Base-by-base conservation (phyloP, 805 yeast species). In the Cyberlindnera veronae region DNA sequence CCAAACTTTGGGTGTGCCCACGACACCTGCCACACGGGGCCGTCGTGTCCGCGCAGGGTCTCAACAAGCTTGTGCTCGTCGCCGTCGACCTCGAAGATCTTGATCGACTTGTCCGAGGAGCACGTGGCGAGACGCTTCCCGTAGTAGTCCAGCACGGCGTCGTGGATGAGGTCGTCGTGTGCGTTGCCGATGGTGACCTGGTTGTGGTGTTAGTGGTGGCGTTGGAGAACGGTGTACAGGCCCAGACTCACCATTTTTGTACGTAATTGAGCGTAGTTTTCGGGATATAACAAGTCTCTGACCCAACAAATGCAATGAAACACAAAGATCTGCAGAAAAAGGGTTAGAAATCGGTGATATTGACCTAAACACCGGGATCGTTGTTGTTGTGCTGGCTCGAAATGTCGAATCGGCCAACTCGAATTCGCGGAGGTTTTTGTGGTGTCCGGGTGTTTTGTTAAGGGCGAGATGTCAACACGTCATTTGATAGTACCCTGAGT, bases 1-100 rank as follows among this genome's bases (percentile, higher is more conserved):
- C 99, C 99, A 59, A 91, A 93, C 63, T 91, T 91, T 23, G 99
- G 99, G 61, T 93, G 99, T 3, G 98, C 98, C 99, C 99, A 93
- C 39, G 87, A 79, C 16, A 89, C 95, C 67, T 91, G 96, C 99
- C 99, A 93, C 34, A 93, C 97, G 11, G 99, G 98, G 24, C 98
- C 99, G 48, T 89, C 96, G 63, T 93, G 99, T 28, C 95, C 97
- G 35, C 77, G 72, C 48, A 93, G 69, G 1, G 98, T 90, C 51
- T 89, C 96, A 15, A 84, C 73, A 37, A 89, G 71, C 58, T 75
- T 83, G 63, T 88, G 91, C 55, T 71, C 77, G 33, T 87, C 95
- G 28, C 91, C 93, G 36, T 86, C 91, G 32, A 91, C 81, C 51
- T 90, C 96, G 63, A 88, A 93, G 42, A 93, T 81, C 67, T 90